Evolutionary conservation across 495 filamentous ascomycete genomes (phyloP), one percentile per base, ranked within the genome.

Genomic region (Penicillium alfredii): DNA sequence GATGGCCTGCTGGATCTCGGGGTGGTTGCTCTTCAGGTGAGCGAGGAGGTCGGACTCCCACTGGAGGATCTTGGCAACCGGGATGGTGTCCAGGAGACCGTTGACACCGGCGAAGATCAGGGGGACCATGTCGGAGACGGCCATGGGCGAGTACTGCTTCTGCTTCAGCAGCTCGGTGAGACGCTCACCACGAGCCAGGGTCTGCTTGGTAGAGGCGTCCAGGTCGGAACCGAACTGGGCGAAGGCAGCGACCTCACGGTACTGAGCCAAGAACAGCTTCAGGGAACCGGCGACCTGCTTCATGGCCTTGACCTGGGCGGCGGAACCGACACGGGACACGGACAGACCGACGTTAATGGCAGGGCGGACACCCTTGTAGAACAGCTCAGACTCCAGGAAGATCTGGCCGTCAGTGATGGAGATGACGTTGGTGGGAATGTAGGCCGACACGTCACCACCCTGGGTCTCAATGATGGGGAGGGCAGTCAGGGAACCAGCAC

Each of bases 261-360:
- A 98, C 77, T 98, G 92, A 60, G 92, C 92, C 81, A 98, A 88
- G 87, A 97, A 98, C 55, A 98, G 87, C 79, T 98, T 98, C 58
- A 98, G 77, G 52, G 89, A 96, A 79, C 92, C 92, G 62, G 92
- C 92, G 63, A 98, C 92, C 81, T 98, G 92, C 78, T 97, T 98
- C 92, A 98, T 98, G 71, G 92, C 88, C 85, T 98, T 98, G 71
- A 98, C 82, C 78, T 98, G 92, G 60, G 92, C 92, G 64, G 92
- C 88, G 58, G 92, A 98, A 65, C 92, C 92, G 80, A 98, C 92
- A 84, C 92, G 92, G 60, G 92, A 98, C 47, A 98, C 92, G 60
- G 92, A 98, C 39, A 98, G 85, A 92, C 92, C 92, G 82, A 98
- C 92, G 80, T 98, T 98, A 74, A 98, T 98, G 73, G 92, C 92